These are phyloP conservation scores for Plasmodium cynomolgi DNA, from an alignment of 169 alveolate genomes.

Conservation along the genomic window DNA sequence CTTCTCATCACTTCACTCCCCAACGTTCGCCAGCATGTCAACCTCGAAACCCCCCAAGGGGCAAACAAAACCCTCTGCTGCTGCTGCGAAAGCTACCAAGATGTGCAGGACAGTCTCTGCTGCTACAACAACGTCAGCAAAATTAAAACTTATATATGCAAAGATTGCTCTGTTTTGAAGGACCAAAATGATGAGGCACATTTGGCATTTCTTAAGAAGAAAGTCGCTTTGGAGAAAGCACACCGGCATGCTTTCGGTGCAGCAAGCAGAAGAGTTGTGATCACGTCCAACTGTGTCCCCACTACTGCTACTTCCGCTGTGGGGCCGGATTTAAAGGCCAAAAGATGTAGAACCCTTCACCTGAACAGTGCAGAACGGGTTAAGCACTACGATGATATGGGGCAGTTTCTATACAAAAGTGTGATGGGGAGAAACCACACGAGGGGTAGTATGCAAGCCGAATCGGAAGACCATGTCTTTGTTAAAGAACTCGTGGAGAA, in stretches of 20 bases:
- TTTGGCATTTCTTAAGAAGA: neutral
- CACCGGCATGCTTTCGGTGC: neutral
- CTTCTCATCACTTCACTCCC: neutral
- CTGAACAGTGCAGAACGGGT: neutral
- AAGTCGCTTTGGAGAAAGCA: neutral
- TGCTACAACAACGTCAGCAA: constrained; percentile 38
- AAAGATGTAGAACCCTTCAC: neutral
- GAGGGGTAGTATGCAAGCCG: neutral
- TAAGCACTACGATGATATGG: neutral
- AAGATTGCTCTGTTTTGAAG: constrained; percentile 42
- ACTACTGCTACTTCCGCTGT: neutral
- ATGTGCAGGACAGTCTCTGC: constrained; percentile 5
- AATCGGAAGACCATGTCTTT: neutral
- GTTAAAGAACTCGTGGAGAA: neutral
- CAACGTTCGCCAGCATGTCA: neutral
- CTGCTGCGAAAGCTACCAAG: constrained; percentile 43
- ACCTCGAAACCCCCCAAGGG: neutral
- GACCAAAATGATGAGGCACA: constrained; percentile 13
- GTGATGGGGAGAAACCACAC: neutral
- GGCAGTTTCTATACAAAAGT: neutral
- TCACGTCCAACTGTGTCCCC: neutral
- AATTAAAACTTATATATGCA: constrained; percentile 43
- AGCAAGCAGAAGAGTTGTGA: neutral
- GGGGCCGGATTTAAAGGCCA: neutral
- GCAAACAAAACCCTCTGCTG: constrained; percentile 19